These are phyloP conservation scores for Paracorniculantispora psalliotae DNA, from an alignment of 2,329 filamentous ascomycete species.

Conservation along the genomic window DNA sequence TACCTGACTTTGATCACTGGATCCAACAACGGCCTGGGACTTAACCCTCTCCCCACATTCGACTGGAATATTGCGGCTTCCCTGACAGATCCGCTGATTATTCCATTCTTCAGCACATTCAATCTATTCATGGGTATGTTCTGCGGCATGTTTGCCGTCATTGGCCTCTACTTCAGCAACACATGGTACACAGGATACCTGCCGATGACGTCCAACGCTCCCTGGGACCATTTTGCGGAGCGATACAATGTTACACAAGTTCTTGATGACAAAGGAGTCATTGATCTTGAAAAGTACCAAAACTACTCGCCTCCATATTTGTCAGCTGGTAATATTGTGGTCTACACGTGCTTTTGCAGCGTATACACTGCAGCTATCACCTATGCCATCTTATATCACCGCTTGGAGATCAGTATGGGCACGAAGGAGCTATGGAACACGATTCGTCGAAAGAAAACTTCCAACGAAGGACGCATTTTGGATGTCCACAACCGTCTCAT, in stretches of 20 bases:
- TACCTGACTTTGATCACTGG: slow-evolving; percentile 31
- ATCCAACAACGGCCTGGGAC: slow-evolving; percentile 31
- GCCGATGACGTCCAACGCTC: slow-evolving; percentile 39
- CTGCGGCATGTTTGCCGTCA: slow-evolving; percentile 34
- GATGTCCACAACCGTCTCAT: slow-evolving; percentile 30
- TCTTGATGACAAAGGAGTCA: slow-evolving; percentile 32
- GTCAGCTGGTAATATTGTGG: slow-evolving; percentile 22
- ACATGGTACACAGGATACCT: slow-evolving; percentile 40
- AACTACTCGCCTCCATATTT: slow-evolving; percentile 37
- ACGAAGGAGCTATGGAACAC: slow-evolving; percentile 23
- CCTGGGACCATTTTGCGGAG: slow-evolving; percentile 38
- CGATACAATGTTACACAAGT: slow-evolving; percentile 30
- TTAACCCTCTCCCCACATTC: slow-evolving; percentile 34
- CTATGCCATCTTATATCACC: slow-evolving; percentile 26
- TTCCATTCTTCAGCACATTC: slow-evolving; percentile 34
- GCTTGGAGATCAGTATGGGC: slow-evolving; percentile 24
- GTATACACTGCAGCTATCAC: slow-evolving; percentile 25
- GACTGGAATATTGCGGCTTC: slow-evolving; percentile 35
- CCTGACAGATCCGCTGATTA: slow-evolving; percentile 27
- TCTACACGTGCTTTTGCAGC: slow-evolving; percentile 27
- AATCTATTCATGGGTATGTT: slow-evolving; percentile 32
- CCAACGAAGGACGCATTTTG: slow-evolving; percentile 16
- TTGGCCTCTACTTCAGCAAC: slow-evolving; percentile 38
- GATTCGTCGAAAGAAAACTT: slow-evolving; percentile 18
- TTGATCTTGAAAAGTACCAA: slow-evolving; percentile 35